Percentiles rank a stretch among this genome's conserved stretches.
Evolutionary conservation across 345 rosid species (phyloP).

Genomic region (Gossypium mustelinum): DNA sequence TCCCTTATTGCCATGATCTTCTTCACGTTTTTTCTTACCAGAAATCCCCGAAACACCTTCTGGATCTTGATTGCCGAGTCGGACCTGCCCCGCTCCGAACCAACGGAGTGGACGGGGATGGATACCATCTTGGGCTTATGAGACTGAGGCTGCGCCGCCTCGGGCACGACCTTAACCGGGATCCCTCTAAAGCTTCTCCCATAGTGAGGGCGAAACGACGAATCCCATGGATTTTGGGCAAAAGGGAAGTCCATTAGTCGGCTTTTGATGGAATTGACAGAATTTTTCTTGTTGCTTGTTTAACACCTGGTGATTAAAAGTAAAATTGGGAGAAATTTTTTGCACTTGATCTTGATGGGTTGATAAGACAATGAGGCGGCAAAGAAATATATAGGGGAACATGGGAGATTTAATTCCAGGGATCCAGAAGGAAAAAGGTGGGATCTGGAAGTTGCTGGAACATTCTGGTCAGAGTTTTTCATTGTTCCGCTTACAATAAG

Average conservation of each 20-base stretch:
- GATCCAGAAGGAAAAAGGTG: background rate
- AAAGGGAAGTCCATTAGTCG: slow-evolving; percentile 34
- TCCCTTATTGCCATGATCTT: no score
- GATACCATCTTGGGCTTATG: slow-evolving; percentile 36
- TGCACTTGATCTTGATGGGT: background rate
- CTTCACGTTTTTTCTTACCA: slow-evolving; percentile 49
- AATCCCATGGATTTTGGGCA: slow-evolving; percentile 18
- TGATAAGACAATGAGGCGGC: background rate
- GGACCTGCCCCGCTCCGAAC: slow-evolving; percentile 22
- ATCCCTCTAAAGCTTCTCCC: background rate
- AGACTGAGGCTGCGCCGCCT: slow-evolving; percentile 3
- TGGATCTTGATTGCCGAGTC: slow-evolving; percentile 35
- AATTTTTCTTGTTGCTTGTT: no score
- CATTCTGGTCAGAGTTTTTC: slow-evolving; percentile 19
- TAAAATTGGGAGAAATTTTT: no score
- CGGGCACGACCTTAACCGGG: background rate
- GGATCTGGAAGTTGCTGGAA: slow-evolving; percentile 38
- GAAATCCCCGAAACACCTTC: slow-evolving; percentile 49
- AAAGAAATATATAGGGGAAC: no score
- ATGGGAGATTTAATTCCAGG: background rate
- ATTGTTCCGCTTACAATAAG: no score
- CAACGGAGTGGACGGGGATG: slow-evolving; percentile 45
- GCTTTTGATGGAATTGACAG: background rate
- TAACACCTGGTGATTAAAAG: background rate
- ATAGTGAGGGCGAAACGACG: slow-evolving; percentile 18